phyloP scores from a whole-genome alignment of 441 rosid species.

The Erodium moschatum region DNA sequence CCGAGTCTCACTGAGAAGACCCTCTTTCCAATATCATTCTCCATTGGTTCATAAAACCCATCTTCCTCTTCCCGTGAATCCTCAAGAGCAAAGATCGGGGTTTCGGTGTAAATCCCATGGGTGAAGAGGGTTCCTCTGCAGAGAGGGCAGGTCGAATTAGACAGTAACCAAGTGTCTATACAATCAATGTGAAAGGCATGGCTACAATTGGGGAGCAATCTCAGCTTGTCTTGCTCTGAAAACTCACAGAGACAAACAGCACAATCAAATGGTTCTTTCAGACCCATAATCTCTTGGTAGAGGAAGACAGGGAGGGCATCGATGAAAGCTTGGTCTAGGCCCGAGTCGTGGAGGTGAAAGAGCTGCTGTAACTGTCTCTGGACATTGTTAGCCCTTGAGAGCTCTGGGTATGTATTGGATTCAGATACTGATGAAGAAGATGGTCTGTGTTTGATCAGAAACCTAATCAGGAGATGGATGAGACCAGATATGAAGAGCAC shows the following conservation, averaged over 20 bases:
- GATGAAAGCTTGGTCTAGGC: background rate
- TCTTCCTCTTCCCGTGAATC: too few species aligned
- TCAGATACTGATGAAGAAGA: too few species aligned
- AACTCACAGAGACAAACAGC: conserved; percentile 13
- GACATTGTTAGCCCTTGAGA: too few species aligned
- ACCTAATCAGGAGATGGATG: too few species aligned
- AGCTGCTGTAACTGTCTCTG: too few species aligned
- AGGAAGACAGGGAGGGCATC: conserved; percentile 3
- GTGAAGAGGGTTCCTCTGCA: conserved; percentile 11
- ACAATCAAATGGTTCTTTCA: conserved; percentile 10
- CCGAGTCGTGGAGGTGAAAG: background rate
- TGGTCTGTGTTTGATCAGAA: too few species aligned
- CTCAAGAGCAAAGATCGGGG: too few species aligned
- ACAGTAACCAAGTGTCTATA: conserved; percentile 9
- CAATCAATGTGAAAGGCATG: conserved; percentile 16
- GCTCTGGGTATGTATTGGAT: too few species aligned
- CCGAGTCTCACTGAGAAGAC: conserved; percentile 66
- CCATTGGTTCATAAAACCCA: too few species aligned
- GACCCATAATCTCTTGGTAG: background rate
- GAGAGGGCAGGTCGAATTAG: conserved; percentile 12
- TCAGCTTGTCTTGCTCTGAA: conserved; percentile 1
- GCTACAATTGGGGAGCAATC: conserved; percentile 5
- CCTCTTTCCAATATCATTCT: conserved; percentile 48
- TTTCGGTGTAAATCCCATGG: conserved; percentile 4
- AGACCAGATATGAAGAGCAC: too few species aligned